Conservation (phyloP, 2,329 filamentous ascomycete species). For the Colletotrichum truncatum region DNA sequence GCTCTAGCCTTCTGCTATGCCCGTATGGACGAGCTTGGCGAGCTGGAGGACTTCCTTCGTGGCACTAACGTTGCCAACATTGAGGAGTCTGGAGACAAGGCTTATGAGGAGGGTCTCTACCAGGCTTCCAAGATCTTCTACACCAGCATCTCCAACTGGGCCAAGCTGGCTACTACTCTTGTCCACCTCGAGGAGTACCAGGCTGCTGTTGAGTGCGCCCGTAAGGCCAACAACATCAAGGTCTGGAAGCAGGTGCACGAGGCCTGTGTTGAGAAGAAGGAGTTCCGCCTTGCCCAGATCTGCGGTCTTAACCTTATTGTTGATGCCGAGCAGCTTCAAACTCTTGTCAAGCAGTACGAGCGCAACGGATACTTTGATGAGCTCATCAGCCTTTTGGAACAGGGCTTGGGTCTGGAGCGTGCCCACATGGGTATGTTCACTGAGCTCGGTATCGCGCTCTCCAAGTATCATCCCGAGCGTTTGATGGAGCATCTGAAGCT, state of each 20-base stretch:
- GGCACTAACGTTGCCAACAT: conserved; percentile 94
- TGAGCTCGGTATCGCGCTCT: conserved; percentile 87
- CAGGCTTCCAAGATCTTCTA: conserved; percentile 98
- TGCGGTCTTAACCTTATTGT: conserved; percentile 98
- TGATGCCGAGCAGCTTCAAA: conserved; percentile 93
- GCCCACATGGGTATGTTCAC: conserved; percentile 99
- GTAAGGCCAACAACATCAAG: conserved; percentile 99
- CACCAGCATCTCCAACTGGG: conserved; percentile 99
- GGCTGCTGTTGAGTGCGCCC: conserved; percentile 94
- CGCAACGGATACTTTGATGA: conserved; percentile 98
- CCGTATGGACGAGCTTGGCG: conserved; percentile 87
- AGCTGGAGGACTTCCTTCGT: conserved; percentile 96
- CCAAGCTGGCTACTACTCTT: conserved; percentile 95
- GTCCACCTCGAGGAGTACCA: conserved; percentile 99
- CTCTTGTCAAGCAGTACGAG: conserved; percentile 97
- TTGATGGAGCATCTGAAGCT: conserved; percentile 99
- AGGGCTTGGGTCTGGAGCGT: conserved; percentile 90
- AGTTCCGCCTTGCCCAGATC: conserved; percentile 98
- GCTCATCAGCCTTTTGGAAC: conserved; percentile 92
- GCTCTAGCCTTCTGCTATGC: conserved; percentile 94
- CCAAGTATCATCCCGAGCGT: conserved; percentile 93
- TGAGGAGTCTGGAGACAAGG: conserved; percentile 97
- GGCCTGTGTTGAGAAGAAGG: conserved; percentile 96
- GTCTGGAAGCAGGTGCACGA: conserved; percentile 99
- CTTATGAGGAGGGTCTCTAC: conserved; percentile 91